phyloP scores from a whole-genome alignment of 129 eudicot genomes.

The Pseudognaphalium luteoalbum region DNA sequence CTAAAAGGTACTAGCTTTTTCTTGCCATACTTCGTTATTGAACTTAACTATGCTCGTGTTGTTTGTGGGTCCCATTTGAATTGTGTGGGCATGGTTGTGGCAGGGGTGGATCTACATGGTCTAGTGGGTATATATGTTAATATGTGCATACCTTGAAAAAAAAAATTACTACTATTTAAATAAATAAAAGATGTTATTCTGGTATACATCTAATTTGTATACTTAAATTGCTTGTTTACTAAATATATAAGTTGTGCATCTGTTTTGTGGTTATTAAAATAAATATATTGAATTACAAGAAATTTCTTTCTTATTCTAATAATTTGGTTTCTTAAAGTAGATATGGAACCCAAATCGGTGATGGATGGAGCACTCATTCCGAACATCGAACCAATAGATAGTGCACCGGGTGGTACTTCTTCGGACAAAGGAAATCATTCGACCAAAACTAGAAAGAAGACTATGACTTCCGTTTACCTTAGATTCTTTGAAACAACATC shows the following conservation, averaged over 20 bases:
- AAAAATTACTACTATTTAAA: too few species aligned
- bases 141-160: not conserved
- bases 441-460: slow-evolving; percentile 81
- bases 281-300: not conserved
- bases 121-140: not conserved
- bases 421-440: slow-evolving; percentile 60
- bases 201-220: not conserved
- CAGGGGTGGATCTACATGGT: not conserved
- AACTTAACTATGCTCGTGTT: slow-evolving; percentile 8
- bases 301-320: not conserved
- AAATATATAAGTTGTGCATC: not conserved
- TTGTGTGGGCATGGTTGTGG: not conserved
- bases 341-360: slow-evolving; percentile 66
- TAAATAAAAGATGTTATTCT: too few species aligned
- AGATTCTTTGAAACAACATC: slow-evolving; percentile 78
- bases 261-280: slow-evolving; percentile 6
- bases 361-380: slow-evolving; percentile 74
- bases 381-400: slow-evolving; percentile 54
- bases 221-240: not conserved
- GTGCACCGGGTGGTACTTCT: slow-evolving; percentile 42
- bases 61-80: not conserved
- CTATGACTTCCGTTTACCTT: slow-evolving; percentile 90
- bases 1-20: slow-evolving; percentile 57
- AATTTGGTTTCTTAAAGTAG: slow-evolving; percentile 44
- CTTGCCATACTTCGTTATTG: slow-evolving; percentile 18